These are phyloP conservation scores for Lizonia empirigonia DNA, from an alignment of 2,329 filamentous ascomycete species.

Conservation along the genomic window DNA sequence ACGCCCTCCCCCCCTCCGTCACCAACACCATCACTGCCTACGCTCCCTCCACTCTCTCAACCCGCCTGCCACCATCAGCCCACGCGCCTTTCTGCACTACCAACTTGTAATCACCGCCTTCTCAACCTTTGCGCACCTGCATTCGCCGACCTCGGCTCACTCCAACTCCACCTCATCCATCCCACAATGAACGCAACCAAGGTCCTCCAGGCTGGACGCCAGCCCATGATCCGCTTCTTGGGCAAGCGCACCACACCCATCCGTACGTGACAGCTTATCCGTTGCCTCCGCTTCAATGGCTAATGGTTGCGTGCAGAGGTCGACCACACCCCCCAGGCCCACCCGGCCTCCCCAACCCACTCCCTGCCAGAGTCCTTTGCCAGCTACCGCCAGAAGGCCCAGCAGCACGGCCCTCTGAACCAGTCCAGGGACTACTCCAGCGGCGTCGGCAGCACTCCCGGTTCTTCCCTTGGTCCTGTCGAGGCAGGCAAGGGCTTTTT, in stretches of 20 bases:
- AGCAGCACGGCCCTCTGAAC: constrained; percentile 75
- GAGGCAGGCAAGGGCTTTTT: constrained; percentile 72
- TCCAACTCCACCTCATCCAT: constrained; percentile 17
- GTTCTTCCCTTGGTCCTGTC: constrained; percentile 74
- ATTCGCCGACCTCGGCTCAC: constrained; percentile 10
- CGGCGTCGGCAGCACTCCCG: constrained; percentile 65
- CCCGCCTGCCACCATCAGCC: constrained; percentile 6
- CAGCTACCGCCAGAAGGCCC: constrained; percentile 76
- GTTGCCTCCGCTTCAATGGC: neutral
- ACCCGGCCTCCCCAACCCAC: constrained; percentile 72
- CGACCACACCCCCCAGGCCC: constrained; percentile 74
- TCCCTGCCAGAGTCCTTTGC: constrained; percentile 73
- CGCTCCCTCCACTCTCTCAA: constrained; percentile 14
- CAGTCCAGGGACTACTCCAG: constrained; percentile 39
- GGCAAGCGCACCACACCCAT: constrained; percentile 55
- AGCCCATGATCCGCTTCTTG: constrained; percentile 59
- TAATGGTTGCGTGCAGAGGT: constrained; percentile 59
- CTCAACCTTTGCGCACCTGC: neutral
- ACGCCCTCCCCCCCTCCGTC: constrained; percentile 24
- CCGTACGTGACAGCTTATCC: constrained; percentile 42
- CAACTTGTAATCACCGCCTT: constrained; percentile 2
- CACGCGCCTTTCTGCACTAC: neutral
- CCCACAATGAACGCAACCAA: constrained; percentile 54
- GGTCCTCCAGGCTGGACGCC: constrained; percentile 53
- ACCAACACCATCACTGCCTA: constrained; percentile 4